A percentile compares a stretch with the other conserved stretches of the same genome.
Evolutionary conservation across 345 rosid species (phyloP).

Genomic region (Salix caprea): DNA sequence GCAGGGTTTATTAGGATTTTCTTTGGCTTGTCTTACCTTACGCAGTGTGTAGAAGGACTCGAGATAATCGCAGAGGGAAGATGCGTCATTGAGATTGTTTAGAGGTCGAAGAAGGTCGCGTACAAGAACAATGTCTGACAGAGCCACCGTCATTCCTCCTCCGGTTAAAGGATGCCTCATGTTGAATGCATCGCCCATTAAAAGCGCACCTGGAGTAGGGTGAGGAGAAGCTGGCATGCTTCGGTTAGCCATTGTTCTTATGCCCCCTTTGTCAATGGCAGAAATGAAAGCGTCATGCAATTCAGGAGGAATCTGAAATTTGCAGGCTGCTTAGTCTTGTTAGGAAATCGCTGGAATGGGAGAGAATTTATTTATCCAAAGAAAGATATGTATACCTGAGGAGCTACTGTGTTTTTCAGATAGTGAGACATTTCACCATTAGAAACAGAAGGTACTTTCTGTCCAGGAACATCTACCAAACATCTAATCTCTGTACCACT

Average conservation of each 20-base stretch:
- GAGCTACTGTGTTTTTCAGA: not conserved
- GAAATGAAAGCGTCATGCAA: not conserved
- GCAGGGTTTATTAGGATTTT: not conserved
- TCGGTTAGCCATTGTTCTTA: not conserved
- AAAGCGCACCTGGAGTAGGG: not conserved
- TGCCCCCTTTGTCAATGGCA: not conserved
- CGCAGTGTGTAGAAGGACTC: not conserved
- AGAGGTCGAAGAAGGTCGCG: not conserved
- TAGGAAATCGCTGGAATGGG: not conserved
- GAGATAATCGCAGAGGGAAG: not conserved
- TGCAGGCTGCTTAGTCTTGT: not conserved
- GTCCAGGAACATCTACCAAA: not conserved
- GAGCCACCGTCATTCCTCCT: constrained; percentile 2
- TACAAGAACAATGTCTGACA: not conserved
- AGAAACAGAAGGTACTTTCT: not conserved
- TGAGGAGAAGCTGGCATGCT: not conserved
- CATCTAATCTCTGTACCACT: not conserved
- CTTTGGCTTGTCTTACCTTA: not conserved
- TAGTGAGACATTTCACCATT: not conserved
- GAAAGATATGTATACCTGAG: not conserved
- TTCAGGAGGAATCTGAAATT: not conserved
- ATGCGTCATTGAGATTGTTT: not conserved
- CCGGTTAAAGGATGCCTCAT: constrained; percentile 10
- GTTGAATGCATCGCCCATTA: constrained; percentile 3
- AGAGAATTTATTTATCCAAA: not conserved